A percentile compares a stretch with the other conserved stretches of the same genome.
These are phyloP conservation scores for Yueomyces sp. DNA, from an alignment of 1,139 yeast genomes.

Conservation along the genomic window DNA sequence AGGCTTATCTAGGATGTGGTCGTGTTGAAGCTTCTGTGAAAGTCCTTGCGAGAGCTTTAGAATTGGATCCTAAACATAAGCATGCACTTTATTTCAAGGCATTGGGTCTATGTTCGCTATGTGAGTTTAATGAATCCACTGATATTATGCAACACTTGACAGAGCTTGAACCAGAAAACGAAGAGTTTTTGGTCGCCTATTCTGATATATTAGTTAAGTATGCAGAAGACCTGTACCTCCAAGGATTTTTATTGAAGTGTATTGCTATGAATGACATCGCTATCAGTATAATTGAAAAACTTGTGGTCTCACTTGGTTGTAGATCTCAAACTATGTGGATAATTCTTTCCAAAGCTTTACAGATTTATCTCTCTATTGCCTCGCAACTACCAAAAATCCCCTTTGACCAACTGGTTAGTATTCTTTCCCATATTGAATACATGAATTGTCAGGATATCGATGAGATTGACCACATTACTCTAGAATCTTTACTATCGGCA, in stretches of 20 bases:
- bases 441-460: slow-evolving; percentile 12
- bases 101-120: slow-evolving; percentile 38
- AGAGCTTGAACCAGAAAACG: slow-evolving; percentile 34
- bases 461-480: slow-evolving; percentile 12
- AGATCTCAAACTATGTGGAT: slow-evolving; percentile 41
- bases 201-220: slow-evolving; percentile 46
- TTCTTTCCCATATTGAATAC: slow-evolving; percentile 21
- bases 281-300: slow-evolving; percentile 19
- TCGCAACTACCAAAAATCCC: slow-evolving; percentile 35
- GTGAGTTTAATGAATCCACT: slow-evolving; percentile 39
- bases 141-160: slow-evolving; percentile 32
- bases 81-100: slow-evolving; percentile 59
- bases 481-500: slow-evolving; percentile 35
- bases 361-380: slow-evolving; percentile 34
- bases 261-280: slow-evolving; percentile 37
- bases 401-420: slow-evolving; percentile 26
- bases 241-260: slow-evolving; percentile 60
- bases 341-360: slow-evolving; percentile 34
- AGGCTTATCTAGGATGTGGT: slow-evolving; percentile 79
- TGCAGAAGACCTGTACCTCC: slow-evolving; percentile 37
- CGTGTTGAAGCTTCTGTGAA: slow-evolving; percentile 75
- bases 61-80: slow-evolving; percentile 42
- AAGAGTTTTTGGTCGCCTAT: slow-evolving; percentile 44
- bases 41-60: slow-evolving; percentile 59
- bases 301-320: slow-evolving; percentile 17